These are phyloP conservation scores for Pulchroboletus neoregius DNA, from an alignment of 1,284 basidiomycete genomes.

Conservation along the genomic window DNA sequence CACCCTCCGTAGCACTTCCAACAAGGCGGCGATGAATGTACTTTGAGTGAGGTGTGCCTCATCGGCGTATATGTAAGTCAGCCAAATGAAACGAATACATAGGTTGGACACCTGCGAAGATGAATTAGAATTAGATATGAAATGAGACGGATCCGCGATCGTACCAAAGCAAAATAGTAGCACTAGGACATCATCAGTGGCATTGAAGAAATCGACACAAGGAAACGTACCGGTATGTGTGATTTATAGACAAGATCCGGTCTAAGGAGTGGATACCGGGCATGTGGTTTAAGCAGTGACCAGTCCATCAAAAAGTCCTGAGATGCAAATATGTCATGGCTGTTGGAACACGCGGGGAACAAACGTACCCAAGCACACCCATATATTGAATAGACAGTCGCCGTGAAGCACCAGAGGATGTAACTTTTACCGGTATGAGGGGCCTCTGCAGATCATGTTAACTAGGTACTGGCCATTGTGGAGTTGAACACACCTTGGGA, in stretches of 20 bases:
- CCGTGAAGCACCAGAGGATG: constrained; percentile 63
- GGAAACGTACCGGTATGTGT: constrained; percentile 47
- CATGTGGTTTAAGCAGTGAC: constrained; percentile 66
- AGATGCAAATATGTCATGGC: not conserved
- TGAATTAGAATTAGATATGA: not conserved
- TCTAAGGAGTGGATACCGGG: constrained; percentile 62
- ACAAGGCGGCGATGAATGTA: constrained; percentile 66
- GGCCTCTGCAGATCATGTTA: constrained; percentile 1
- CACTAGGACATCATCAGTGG: constrained; percentile 37
- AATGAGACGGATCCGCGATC: constrained; percentile 15
- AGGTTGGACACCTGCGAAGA: constrained; percentile 61
- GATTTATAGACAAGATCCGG: constrained; percentile 70
- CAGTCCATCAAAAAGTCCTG: constrained; percentile 81
- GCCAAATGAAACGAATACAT: constrained; percentile 76
- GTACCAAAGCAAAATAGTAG: constrained; percentile 75
- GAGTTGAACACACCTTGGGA: constrained; percentile 47
- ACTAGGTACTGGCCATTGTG: constrained; percentile 7
- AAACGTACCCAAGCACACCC: constrained; percentile 72
- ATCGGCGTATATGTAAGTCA: constrained; percentile 67
- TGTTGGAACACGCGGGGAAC: not conserved
- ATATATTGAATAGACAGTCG: constrained; percentile 64
- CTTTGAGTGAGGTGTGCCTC: constrained; percentile 60
- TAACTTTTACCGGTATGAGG: constrained; percentile 49
- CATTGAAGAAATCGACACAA: not conserved
- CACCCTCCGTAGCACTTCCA: constrained; percentile 82